phyloP scores from a whole-genome alignment of 768 basidiomycete genomes.

The Collybia sordida region DNA sequence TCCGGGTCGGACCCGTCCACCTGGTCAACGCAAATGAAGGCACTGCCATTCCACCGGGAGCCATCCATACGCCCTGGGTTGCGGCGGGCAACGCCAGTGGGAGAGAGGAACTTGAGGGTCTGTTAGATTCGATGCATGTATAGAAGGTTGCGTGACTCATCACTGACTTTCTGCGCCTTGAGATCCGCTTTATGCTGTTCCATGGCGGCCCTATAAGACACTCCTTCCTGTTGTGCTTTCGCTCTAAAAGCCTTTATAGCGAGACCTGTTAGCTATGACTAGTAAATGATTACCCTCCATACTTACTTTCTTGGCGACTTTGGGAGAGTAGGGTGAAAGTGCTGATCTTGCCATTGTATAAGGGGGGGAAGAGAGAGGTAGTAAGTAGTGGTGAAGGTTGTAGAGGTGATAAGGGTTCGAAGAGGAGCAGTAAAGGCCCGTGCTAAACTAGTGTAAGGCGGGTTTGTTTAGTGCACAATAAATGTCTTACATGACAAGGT shows the following conservation, averaged over 20 bases:
- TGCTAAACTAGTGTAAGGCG: no score
- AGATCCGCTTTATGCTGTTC: constrained; percentile 6
- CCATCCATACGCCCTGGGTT: constrained; percentile 24
- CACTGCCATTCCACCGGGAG: constrained; percentile 21
- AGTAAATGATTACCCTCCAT: background rate
- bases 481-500: no score
- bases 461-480: no score
- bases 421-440: no score
- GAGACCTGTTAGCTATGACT: background rate
- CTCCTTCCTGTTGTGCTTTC: constrained; percentile 6
- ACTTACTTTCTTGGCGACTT: constrained; percentile 10
- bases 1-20: constrained; percentile 15
- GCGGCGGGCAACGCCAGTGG: constrained; percentile 9
- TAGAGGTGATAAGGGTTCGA: background rate
- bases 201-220: constrained; percentile 3
- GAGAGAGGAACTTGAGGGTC: background rate
- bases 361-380: background rate
- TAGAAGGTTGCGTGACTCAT: background rate
- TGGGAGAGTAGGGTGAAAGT: constrained; percentile 10
- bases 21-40: constrained; percentile 16
- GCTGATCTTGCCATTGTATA: constrained; percentile 11
- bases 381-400: background rate
- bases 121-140: background rate
- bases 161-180: constrained; percentile 4
- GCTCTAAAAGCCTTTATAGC: constrained; percentile 6